Conservation (phyloP, 257 asterid genomes). For the Gardenia jasminoides region DNA sequence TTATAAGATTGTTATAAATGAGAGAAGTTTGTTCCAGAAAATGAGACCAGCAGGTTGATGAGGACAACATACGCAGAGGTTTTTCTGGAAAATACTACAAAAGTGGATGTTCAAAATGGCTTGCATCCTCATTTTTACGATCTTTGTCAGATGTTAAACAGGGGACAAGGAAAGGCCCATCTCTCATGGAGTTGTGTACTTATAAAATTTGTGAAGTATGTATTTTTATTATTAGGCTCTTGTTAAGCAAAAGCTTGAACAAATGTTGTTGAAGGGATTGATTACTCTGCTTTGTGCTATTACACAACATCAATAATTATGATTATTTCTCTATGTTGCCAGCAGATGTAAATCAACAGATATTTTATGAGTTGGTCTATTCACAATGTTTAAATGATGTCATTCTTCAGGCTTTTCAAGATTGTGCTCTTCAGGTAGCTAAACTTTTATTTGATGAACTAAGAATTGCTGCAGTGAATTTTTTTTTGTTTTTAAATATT, state of each 20-base stretch:
- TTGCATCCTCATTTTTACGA: slow-evolving; percentile 60
- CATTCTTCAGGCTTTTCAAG: slow-evolving; percentile 78
- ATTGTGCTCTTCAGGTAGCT: slow-evolving; percentile 94
- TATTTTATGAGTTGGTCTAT: slow-evolving; percentile 80
- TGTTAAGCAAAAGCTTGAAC: background rate
- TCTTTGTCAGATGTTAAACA: slow-evolving; percentile 51
- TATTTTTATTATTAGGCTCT: slow-evolving; percentile 7
- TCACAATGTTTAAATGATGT: slow-evolving; percentile 55
- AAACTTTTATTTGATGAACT: background rate
- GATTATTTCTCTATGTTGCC: slow-evolving; percentile 72
- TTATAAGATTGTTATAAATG: slow-evolving; percentile 40
- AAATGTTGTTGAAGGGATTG: slow-evolving; percentile 13
- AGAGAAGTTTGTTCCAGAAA: slow-evolving; percentile 97
- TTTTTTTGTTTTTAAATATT: slow-evolving; percentile 3
- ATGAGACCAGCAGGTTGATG: slow-evolving; percentile 71
- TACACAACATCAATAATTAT: slow-evolving; percentile 67
- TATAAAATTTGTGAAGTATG: slow-evolving; percentile 70
- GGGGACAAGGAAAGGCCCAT: slow-evolving; percentile 55
- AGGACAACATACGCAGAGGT: slow-evolving; percentile 58
- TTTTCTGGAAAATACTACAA: slow-evolving; percentile 70
- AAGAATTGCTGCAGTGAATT: background rate
- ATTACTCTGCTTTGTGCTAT: slow-evolving; percentile 19
- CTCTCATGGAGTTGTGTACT: slow-evolving; percentile 85
- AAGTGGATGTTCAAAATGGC: slow-evolving; percentile 98
- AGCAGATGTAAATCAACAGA: slow-evolving; percentile 85